Conservation (phyloP, 1,139 yeast species). For the Pichia sp. region DNA sequence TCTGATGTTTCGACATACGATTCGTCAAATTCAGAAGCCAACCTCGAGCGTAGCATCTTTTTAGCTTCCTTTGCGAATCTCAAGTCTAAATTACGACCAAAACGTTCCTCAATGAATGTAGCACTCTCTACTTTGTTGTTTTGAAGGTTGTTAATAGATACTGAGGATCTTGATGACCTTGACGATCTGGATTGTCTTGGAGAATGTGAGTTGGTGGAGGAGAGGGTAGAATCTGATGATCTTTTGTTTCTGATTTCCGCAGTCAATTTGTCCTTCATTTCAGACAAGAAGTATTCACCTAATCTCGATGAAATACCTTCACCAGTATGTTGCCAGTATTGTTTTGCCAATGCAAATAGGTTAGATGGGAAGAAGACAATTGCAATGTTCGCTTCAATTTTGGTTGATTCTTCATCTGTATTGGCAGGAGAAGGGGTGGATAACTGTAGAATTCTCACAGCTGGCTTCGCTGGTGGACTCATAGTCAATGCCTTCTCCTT, state of each 20-base stretch:
- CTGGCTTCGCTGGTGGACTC: constrained; percentile 21
- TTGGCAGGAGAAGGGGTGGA: constrained; percentile 63
- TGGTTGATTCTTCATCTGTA: constrained; percentile 50
- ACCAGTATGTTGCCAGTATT: constrained; percentile 96
- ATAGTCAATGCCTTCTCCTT: constrained; percentile 28
- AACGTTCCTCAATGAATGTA: constrained; percentile 78
- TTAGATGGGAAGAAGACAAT: constrained; percentile 65
- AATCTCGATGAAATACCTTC: constrained; percentile 87
- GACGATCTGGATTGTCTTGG: constrained; percentile 22
- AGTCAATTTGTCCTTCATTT: constrained; percentile 39
- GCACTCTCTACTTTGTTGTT: constrained; percentile 43
- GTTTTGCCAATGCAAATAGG: constrained; percentile 59
- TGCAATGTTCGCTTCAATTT: constrained; percentile 62
- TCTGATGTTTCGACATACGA: constrained; percentile 41
- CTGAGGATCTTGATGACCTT: constrained; percentile 16
- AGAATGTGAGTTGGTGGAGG: constrained; percentile 10
- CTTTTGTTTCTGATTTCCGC: constrained; percentile 19
- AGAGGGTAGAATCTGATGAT: constrained; percentile 11
- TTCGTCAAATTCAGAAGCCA: constrained; percentile 50
- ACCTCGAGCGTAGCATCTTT: constrained; percentile 62
- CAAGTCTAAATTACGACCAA: constrained; percentile 80
- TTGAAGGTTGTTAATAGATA: constrained; percentile 4
- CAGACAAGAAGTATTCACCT: constrained; percentile 76
- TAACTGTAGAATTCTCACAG: constrained; percentile 68
- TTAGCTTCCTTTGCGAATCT: constrained; percentile 73